Evolutionary conservation across 106 monocot genomes (phyloP), one percentile per base, ranked within the genome.

Genomic region (Narthecium ossifragum): DNA sequence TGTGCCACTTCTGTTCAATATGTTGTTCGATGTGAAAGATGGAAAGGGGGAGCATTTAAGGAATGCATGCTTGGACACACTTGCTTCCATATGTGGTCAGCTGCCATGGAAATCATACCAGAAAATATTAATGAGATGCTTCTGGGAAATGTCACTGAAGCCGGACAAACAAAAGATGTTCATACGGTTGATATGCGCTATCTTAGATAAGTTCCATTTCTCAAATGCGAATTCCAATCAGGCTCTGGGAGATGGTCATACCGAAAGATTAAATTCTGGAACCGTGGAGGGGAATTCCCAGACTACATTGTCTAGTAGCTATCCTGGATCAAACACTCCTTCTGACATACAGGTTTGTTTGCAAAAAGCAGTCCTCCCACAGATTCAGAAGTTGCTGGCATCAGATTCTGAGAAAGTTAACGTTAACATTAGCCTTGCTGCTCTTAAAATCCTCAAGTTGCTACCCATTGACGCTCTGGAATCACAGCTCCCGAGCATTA

Each of bases 1-100:
- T 72, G 73, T 96, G 59, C 96, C 90, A 65, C 68, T 90, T 14
- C 70, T 96, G 47, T 81, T 84, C 72, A 84, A 75, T 59, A 90
- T 96, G 90, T 60, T 96, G 61, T 76, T 87, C 74, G 76, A 81
- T 37, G 77, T 84, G 18, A 86, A 84, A 76, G 83, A 73, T 60
- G 83, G 86, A 48, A 96, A 96, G 51, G 85, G 85, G 15, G 90
- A 84, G 51, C 80, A 90, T 62, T 26, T 86, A 25, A 80, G 76
- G 54, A 74, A 86, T 84, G 86, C 75, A 46, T 96, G 75, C 38
- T 31, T 87, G 59, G 84, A 80, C 28, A 63, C 90, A 31, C 75
- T 96, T 61, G 90, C 86, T 73, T 83, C 81, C 43, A 75, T 96
- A 51, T 73, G 78, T 56, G 76, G 71, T 29, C 67, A 79, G 21